Percentiles rank a stretch among this genome's conserved stretches.
Evolutionary conservation across 306 rosid species (phyloP).

Genomic region (Hippophae rhamnoides): DNA sequence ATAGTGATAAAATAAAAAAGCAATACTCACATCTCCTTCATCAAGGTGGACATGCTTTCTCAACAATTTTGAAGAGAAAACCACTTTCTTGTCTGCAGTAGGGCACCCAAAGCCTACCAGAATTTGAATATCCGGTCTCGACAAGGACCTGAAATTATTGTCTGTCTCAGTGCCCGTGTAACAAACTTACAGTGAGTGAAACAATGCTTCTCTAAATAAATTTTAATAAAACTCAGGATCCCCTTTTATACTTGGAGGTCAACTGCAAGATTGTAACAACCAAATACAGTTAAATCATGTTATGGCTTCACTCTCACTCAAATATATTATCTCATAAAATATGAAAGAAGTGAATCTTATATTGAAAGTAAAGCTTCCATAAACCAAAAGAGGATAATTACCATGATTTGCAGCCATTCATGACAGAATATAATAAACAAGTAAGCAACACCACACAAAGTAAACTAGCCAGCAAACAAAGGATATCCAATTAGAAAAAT

Average conservation of each 20-base stretch:
- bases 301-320: too few species aligned
- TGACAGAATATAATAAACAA: too few species aligned
- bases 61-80: constrained; percentile 79
- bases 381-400: too few species aligned
- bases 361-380: too few species aligned
- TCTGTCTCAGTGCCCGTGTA: constrained; percentile 23
- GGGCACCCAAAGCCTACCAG: constrained; percentile 97
- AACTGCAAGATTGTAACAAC: neutral
- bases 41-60: constrained; percentile 84
- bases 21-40: constrained; percentile 88
- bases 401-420: too few species aligned
- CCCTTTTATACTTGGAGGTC: neutral
- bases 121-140: constrained; percentile 70
- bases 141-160: constrained; percentile 71
- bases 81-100: constrained; percentile 69
- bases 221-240: constrained; percentile 6
- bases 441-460: too few species aligned
- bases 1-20: neutral
- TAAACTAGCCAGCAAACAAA: too few species aligned
- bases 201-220: constrained; percentile 12
- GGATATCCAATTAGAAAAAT: too few species aligned
- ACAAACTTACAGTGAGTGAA: constrained; percentile 3
- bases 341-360: too few species aligned
- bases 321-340: too few species aligned
- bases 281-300: neutral